Evolutionary conservation across 257 asterid genomes (phyloP), one percentile per base, ranked within the genome.

Genomic region (Henckelia pumila): DNA sequence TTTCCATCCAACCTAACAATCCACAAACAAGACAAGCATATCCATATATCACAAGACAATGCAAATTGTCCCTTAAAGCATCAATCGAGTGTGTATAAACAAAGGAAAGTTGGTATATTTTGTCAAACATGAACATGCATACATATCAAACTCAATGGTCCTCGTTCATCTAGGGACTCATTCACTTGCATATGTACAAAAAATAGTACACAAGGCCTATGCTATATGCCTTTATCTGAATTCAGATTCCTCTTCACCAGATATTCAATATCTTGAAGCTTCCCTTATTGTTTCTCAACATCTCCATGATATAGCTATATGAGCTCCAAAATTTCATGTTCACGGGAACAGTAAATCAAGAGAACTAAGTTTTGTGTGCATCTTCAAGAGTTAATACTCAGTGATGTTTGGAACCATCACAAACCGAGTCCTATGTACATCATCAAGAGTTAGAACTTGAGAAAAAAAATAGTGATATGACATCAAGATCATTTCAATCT

Each of bases 141-240:
- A 35, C 19, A 16, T 37, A 44, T 30, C 63, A 29, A 64, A 11
- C 30, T 22, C 29, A 47, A 64, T 26, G 57, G 28, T 56, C 32
- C 23, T 62, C 22, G 13, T 59, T 26, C 26, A 52, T 30, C 32
- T 66, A 57, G 52, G 26, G 22, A 65, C 62, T 37, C 67, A 16
- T 73, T 70, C 71, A 56, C 52, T 64, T 37, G 56, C 62, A 56
- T 61, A 63, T 55, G 56, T 66, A 70, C 76, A 73, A 24, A 73
- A 5, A 7, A n/a, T 29, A n/a, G 24, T 26, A 60, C 4, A 29
- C n/a, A 10, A 30, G 22, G 9, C 16, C 49, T 30, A 6, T 28
- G 6, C 14, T 19, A 52, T 28, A 21, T 50, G 20, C 30, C 28
- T 24, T 55, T 37, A 28, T 26, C 68, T 17, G 49, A 11, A 32